Conservation (phyloP, 495 filamentous ascomycete genomes). For the Trichoderma virens region DNA sequence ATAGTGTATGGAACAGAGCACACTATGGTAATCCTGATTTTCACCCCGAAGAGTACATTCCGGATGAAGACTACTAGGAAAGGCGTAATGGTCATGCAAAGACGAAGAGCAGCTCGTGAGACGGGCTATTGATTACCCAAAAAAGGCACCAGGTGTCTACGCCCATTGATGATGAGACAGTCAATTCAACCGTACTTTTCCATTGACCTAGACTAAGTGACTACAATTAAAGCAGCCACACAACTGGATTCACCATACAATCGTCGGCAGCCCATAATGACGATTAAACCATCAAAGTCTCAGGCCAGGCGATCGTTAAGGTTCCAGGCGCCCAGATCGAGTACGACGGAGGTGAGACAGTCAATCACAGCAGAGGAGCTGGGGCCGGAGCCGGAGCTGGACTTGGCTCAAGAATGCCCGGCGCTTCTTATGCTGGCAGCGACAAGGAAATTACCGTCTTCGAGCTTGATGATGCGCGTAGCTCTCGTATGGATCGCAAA, state of each 20-base stretch:
- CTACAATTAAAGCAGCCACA: conserved; percentile 41
- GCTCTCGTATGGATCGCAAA: conserved; percentile 32
- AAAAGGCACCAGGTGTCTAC: no score
- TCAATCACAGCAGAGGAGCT: conserved; percentile 29
- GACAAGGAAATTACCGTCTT: conserved; percentile 35
- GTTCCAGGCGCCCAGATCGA: conserved; percentile 45
- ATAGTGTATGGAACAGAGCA: conserved; percentile 70
- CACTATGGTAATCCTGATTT: conserved; percentile 83
- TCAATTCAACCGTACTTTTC: no score
- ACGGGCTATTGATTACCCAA: no score
- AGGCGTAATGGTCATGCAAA: no score
- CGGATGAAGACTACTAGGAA: conserved; percentile 11
- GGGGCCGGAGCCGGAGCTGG: background rate
- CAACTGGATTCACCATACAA: conserved; percentile 46
- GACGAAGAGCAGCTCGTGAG: no score
- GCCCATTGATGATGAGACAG: no score
- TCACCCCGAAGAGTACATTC: conserved; percentile 53
- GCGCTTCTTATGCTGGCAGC: conserved; percentile 25
- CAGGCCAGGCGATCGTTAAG: conserved; percentile 37
- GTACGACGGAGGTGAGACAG: conserved; percentile 47
- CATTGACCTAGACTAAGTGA: no score
- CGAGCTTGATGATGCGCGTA: conserved; percentile 30
- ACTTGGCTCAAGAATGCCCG: conserved; percentile 14
- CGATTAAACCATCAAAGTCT: conserved; percentile 46
- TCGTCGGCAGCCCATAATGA: conserved; percentile 37